Evolutionary conservation across 495 filamentous ascomycete species (phyloP), one percentile per base, ranked within the genome.

Genomic region (Bryoglossum gracile): DNA sequence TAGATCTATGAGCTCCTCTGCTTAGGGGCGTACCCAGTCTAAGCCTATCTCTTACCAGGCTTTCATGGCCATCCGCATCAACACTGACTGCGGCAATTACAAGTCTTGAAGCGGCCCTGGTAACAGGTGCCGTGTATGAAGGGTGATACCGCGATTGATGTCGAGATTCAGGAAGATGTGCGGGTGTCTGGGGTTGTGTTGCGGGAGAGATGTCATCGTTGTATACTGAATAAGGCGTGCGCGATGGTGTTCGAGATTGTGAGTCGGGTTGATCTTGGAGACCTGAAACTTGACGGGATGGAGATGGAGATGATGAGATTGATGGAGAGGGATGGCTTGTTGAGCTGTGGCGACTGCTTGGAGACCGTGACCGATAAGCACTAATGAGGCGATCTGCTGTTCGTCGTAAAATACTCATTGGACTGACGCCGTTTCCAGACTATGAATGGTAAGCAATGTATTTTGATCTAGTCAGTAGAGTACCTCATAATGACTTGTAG

Each of bases 141-240:
- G 70, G 66, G 11, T 62, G 58, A 40, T 72, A 57, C 18, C 67
- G 69, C 37, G 71, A 73, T 39, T 62, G 70, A 42, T 73, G 73
- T 9, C 70, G 66, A 19, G 71, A 59, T 57, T 75, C 73, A 2
- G 74, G 72, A 9, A 81, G 61, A 43, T 76, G 68, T 25, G 65
- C 64, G 6, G 77, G 76, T 8, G 77, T 81, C 48, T 74, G 74
- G 14, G 77, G 77, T 53, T 81, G 77, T 2, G 62, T 64, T 2
- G 62, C 63, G 19, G 73, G 64, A 8, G 75, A 66, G 37, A 75
- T 48, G 26, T 54, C 56, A 50, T 81, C 77, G 53, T 77, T 66
- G 55, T 80, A 81, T 22, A 78, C 58, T n/a, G 57, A 56, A 21
- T 54, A 51, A n/a, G 5, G n/a, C n/a, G n/a, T 21, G 41, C 49